Conservation (phyloP, 2,329 filamentous ascomycete genomes). For the Helicocarpus griseus region DNA sequence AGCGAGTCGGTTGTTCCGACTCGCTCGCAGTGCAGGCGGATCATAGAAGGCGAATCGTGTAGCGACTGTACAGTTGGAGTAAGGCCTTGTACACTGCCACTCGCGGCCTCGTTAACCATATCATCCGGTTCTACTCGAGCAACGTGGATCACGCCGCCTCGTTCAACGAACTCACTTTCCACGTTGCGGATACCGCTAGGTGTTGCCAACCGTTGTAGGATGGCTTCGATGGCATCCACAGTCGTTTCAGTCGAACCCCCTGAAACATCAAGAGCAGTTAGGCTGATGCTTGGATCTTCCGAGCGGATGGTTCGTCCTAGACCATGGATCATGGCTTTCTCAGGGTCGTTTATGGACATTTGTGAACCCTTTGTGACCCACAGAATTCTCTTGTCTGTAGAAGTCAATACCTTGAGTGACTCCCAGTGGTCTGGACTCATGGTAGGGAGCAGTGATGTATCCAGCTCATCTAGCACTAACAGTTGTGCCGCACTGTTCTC, state of each 20-base stretch:
- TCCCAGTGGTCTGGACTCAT: not conserved
- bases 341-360: not conserved
- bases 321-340: constrained; percentile 7
- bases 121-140: not conserved
- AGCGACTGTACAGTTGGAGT: not conserved
- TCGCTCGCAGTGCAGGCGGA: not conserved
- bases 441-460: not conserved
- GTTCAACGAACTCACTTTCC: not conserved
- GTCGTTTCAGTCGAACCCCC: no score
- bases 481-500: not conserved
- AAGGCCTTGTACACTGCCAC: no score
- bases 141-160: not conserved
- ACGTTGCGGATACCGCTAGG: not conserved
- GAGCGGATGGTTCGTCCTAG: constrained; percentile 3
- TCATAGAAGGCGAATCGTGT: not conserved
- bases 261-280: constrained; percentile 13
- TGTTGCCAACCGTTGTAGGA: not conserved
- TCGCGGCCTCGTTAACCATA: not conserved
- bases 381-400: not conserved
- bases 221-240: not conserved
- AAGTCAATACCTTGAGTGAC: not conserved
- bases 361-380: constrained; percentile 9
- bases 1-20: not conserved
- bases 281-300: constrained; percentile 4
- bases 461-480: not conserved